These are phyloP conservation scores for Clonostachys solani DNA, from an alignment of 2,329 filamentous ascomycete species.

Conservation along the genomic window DNA sequence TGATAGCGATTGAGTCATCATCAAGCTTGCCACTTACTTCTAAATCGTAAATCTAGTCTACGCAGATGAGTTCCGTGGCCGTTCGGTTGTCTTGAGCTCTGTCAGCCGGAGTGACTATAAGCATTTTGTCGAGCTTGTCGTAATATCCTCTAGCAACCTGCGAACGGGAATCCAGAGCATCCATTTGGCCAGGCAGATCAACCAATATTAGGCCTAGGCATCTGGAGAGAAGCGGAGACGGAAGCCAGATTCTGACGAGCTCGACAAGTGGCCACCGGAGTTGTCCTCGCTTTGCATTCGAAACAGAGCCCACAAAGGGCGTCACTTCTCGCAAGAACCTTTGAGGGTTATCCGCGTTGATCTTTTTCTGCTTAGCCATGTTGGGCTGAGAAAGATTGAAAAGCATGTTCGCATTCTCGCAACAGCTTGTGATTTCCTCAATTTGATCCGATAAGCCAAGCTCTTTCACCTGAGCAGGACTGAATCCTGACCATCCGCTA, in stretches of 20 bases:
- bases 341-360: too few relatives aligned
- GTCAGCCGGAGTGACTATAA: neutral
- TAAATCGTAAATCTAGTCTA: neutral
- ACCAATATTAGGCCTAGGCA: neutral
- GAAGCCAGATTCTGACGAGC: neutral
- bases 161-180: neutral
- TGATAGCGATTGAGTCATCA: neutral
- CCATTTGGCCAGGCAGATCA: neutral
- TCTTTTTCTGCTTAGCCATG: too few relatives aligned
- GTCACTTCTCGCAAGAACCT: too few relatives aligned
- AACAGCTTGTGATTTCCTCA: too few relatives aligned
- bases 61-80: neutral
- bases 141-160: neutral
- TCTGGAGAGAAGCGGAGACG: neutral
- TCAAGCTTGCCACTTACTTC: neutral
- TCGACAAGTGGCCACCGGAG: neutral
- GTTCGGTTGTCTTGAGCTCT: neutral
- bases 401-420: too few relatives aligned
- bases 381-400: too few relatives aligned
- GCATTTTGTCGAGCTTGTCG: neutral
- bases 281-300: neutral
- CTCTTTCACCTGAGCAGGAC: too few relatives aligned
- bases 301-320: too few relatives aligned
- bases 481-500: too few relatives aligned
- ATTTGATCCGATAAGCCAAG: too few relatives aligned